Base-by-base conservation (phyloP, 1,139 yeast species). In the Taphrina populina region DNA sequence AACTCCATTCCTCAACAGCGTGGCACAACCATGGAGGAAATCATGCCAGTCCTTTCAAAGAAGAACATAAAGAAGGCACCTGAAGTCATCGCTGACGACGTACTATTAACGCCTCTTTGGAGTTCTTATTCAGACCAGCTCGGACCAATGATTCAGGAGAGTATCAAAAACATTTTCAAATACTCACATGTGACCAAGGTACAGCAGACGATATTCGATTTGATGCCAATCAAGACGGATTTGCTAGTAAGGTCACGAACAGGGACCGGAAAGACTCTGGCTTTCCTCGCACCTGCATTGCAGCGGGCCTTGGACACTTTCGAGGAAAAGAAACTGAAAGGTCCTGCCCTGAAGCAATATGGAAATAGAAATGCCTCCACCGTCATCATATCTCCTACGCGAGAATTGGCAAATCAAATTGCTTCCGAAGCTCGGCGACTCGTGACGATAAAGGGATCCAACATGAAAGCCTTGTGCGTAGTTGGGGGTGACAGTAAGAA, bases 401-500 rank as follows among this genome's bases (percentile, higher is more conserved):
- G 97, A 70, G 98, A 94, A 68, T 76, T 92, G 56, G 95, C 98
- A 0, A 76, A 78, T 60, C 99, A 92, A 67, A 88, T 88, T 32
- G 15, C 35, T 34, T 7, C 45, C 20, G 51, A 23, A 17, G 30
- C 21, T 30, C 13, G 51, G 40, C 53, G 58, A 36, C 26, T 76
- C 87, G 63, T 82, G 94, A 30, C 76, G 75, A 39, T 76, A 76
- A 80, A 82, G 54, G 78, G 79, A 6, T 69, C 88, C 59, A 40
- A 40, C 15, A 29, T 37, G 32, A 75, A 81, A 59, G 83, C 94
- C 65, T 88, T 85, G 51, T 88, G 96, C 70, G 77, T 92, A 29
- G 92, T 92, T 65, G 99, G 99, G 62, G 99, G 99, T 71, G 98
- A 94, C 57, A 85, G 95, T 63, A 81, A 85, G 0, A 77, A 90